Percentiles rank a stretch among this genome's conserved stretches.
phyloP scores from a whole-genome alignment of 176 grass and related monocot species.

The Ampelocalamus luodianensis region DNA sequence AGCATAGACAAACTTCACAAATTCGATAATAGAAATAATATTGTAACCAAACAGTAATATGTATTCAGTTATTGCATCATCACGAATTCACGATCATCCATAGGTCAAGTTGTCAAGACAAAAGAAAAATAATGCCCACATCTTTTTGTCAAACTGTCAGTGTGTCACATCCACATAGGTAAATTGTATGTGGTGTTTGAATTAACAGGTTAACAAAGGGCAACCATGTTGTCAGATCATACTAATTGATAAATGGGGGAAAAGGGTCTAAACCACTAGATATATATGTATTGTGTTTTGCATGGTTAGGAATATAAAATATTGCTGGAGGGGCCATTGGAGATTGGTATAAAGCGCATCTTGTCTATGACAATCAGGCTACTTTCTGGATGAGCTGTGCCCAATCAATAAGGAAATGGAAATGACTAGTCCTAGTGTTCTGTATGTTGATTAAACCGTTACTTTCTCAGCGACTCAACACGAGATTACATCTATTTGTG shows the following conservation, averaged over 20 bases:
- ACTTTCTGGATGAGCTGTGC: not conserved
- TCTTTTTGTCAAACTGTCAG: not conserved
- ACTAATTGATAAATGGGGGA: not conserved
- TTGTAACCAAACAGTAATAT: not conserved
- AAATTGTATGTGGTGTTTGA: not conserved
- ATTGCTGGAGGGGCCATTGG: not conserved
- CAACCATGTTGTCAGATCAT: not conserved
- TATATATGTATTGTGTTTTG: not conserved
- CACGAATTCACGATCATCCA: not conserved
- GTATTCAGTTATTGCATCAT: not conserved
- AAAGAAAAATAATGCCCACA: not conserved
- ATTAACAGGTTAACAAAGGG: constrained; percentile 15
- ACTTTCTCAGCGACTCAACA: not conserved
- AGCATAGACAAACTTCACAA: constrained; percentile 1
- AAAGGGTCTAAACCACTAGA: not conserved
- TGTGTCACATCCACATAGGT: not conserved
- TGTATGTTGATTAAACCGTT: constrained; percentile 1
- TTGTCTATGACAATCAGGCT: not conserved
- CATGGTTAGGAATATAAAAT: not conserved
- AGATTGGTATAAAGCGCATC: not conserved
- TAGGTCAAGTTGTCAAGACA: not conserved
- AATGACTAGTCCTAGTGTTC: not conserved
- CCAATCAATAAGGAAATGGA: not conserved
- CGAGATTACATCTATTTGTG: constrained; percentile 15
- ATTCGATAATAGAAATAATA: not conserved